phyloP scores from a whole-genome alignment of 176 grass and related monocot species.

The Oryza glaberrima region DNA sequence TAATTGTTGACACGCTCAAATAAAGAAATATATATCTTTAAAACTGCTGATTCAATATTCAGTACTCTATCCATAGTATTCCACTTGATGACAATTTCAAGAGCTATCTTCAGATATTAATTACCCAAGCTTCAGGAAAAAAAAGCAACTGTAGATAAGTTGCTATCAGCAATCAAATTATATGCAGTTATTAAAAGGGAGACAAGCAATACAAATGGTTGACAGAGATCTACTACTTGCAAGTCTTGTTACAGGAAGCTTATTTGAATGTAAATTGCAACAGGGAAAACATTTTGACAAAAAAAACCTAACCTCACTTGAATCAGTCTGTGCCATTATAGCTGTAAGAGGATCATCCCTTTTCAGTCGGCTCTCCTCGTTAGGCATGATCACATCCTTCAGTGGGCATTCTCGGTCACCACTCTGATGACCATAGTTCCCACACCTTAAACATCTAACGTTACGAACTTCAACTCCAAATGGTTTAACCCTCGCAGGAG shows the following conservation, averaged over 20 bases:
- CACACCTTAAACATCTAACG: constrained; percentile 93
- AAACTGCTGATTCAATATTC: not conserved
- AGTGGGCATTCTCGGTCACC: constrained; percentile 89
- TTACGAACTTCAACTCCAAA: constrained; percentile 95
- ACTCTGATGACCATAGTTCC: constrained; percentile 88
- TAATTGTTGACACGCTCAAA: not conserved
- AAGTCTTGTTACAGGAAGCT: not conserved
- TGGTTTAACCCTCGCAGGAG: constrained; percentile 81
- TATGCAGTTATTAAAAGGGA: not conserved
- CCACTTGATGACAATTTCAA: not conserved
- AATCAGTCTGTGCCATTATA: constrained; percentile 87
- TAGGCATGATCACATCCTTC: constrained; percentile 98
- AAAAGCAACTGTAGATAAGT: constrained; percentile 1
- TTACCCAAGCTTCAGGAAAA: not conserved
- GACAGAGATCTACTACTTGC: not conserved
- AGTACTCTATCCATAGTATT: not conserved
- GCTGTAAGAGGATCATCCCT: constrained; percentile 95
- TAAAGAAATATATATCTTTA: not conserved
- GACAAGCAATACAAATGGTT: not conserved
- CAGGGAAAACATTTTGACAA: constrained; percentile 7
- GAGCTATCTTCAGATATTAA: constrained; percentile 5
- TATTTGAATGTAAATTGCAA: constrained; percentile 33
- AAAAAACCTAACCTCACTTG: constrained; percentile 64
- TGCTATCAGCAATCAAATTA: not conserved
- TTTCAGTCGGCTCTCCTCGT: constrained; percentile 94